Evolutionary conservation across 345 rosid species (phyloP).

Genomic region (Lepidium aucheri): DNA sequence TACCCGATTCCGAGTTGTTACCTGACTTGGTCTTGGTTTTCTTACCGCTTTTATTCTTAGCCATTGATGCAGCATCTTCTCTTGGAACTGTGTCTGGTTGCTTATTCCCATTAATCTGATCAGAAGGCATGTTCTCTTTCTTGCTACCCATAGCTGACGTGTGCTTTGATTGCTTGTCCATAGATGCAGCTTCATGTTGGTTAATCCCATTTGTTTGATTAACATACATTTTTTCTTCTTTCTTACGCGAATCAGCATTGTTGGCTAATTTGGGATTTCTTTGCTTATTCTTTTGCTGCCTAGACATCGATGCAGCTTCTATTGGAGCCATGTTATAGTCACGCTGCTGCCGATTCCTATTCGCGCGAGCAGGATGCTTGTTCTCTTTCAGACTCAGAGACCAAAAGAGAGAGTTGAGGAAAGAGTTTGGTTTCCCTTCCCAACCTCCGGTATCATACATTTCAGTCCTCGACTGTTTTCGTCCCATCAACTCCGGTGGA

Average conservation of each 20-base stretch:
- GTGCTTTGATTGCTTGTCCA: constrained; percentile 4
- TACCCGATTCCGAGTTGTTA: constrained; percentile 13
- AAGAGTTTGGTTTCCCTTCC: constrained; percentile 23
- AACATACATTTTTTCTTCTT: constrained; percentile 9
- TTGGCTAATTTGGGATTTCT: background rate
- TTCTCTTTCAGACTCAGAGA: constrained; percentile 29
- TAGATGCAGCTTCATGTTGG: constrained; percentile 13
- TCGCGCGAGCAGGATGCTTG: background rate
- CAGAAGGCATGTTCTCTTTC: constrained; percentile 21
- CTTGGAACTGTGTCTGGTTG: constrained; percentile 7
- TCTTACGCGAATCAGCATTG: constrained; percentile 12
- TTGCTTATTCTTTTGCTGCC: background rate
- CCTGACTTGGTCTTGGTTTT: constrained; percentile 3
- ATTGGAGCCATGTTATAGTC: background rate
- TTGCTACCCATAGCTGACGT: background rate
- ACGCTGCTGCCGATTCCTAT: constrained; percentile 5
- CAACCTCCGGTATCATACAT: constrained; percentile 23
- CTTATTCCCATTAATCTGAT: background rate
- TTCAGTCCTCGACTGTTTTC: constrained; percentile 39
- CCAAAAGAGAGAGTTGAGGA: constrained; percentile 27
- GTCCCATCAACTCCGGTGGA: constrained; percentile 32
- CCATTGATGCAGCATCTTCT: background rate
- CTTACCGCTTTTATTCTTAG: constrained; percentile 14
- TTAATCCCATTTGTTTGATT: background rate
- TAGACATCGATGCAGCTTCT: constrained; percentile 1